Percentiles rank a stretch among this genome's conserved stretches.
Conservation (phyloP, 345 rosid species). For the Hibiscus syriacus region DNA sequence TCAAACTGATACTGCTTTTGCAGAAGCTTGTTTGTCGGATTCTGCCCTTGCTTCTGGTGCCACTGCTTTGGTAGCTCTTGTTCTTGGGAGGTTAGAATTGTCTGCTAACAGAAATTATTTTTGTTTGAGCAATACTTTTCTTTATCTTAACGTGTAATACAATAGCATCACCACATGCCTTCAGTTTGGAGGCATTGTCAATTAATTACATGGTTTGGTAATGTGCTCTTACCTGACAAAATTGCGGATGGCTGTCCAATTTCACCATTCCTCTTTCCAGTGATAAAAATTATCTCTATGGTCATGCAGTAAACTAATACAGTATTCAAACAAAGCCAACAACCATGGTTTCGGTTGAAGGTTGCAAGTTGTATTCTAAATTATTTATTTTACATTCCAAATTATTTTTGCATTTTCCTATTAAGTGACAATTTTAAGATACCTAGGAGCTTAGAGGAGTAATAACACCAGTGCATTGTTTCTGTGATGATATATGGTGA, state of each 20-base stretch:
- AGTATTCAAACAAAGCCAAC: background rate
- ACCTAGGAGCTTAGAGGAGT: background rate
- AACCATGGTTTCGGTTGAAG: no score
- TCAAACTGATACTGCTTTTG: conserved; percentile 78
- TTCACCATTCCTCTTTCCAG: no score
- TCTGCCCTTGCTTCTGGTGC: conserved; percentile 73
- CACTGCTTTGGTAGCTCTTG: conserved; percentile 77
- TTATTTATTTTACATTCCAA: background rate
- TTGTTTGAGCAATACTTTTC: background rate
- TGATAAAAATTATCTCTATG: background rate
- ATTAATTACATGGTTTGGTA: background rate
- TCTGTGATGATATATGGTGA: no score
- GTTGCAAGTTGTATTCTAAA: background rate
- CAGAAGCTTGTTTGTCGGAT: conserved; percentile 31
- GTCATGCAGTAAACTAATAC: background rate
- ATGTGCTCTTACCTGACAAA: background rate
- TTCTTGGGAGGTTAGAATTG: conserved; percentile 62
- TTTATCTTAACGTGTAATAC: background rate
- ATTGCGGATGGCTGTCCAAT: background rate
- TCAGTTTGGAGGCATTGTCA: background rate
- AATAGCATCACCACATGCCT: background rate
- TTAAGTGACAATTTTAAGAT: background rate
- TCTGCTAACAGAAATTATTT: background rate
- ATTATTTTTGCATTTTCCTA: background rate
- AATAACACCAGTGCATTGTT: no score